Base-by-base conservation (phyloP, 805 yeast species). In the Candida dajiaensis region DNA sequence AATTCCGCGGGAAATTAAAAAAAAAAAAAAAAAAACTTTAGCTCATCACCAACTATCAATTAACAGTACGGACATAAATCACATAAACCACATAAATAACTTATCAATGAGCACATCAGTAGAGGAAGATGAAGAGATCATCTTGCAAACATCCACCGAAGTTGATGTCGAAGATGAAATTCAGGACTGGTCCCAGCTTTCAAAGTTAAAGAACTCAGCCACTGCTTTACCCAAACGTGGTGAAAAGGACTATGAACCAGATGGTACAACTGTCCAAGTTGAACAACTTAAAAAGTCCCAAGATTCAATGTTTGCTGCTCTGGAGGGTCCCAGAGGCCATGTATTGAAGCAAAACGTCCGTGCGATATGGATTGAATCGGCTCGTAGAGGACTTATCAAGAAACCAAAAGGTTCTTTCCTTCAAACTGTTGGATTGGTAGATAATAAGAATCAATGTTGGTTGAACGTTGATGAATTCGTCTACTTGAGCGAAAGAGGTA, bases 161-260 rank as follows among this genome's bases (percentile, higher is more conserved):
- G 13, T 46, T 2, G 58, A 55, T 3, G 40, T 42, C 1, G 74
- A 69, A 40, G 83, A 77, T 39, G 73, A 69, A 38, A 55, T 66
- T 6, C 80, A 74, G 50, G 83, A 80, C 50, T 81, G 86, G 86
- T 66, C 73, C 11, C 59, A 64, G 49, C 49, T 71, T 41, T 57
- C 65, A 5, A 58, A 57, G 42, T 40, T 67, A 12, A 39, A 48
- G 59, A 26, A 56, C 53, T 40, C 53, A 16, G 49, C 45, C 6
- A 50, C 56, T 2, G 38, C 60, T 1, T 48, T 61, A 22, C 90
- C 90, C 3, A 84, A 80, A 53, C 68, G 92, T 50, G 96, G 96
- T 2, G 89, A 81, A 47, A 90, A 90, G 61, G 96, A 87, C 53
- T 85, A 80, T 53, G 95, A 81, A 49, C 96, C 95, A 0, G 92